Evolutionary conservation across 371 early-diverging fungal species (phyloP), one percentile per base, ranked within the genome.

Genomic region (Synchytrium microbalum): DNA sequence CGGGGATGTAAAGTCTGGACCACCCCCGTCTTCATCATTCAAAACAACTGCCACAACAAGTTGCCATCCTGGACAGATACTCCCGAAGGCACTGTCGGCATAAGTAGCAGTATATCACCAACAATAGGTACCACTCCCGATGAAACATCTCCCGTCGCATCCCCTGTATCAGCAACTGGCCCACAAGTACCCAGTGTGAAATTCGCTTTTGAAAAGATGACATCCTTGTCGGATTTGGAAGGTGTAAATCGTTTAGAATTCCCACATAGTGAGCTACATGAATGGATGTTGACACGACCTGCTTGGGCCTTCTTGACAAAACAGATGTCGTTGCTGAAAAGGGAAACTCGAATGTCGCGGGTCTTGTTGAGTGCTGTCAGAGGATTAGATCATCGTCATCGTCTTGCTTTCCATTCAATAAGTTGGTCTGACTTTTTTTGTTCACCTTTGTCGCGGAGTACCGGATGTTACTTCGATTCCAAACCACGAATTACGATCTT

Each of bases 251-350:
- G 59, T 1, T 58, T 28, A 27, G 62, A 62, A 59, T 64, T 64
- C 2, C 14, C 0, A 27, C 59, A 62, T 23, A 25, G 26, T 19
- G 62, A 62, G 32, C 29, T 62, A 5, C 59, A 28, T 14, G 14
- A 29, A 31, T 62, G 59, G 59, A 30, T 60, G 25, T 58, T 64
- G 57, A 26, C 64, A 1, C 62, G 65, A 2, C 62, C 62, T 1
- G 16, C 14, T 59, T 62, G 62, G 62, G 2, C 26, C 0, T 24
- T 8, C 28, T 16, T 62, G 13, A 26, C 28, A 1, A 62, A 62
- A 31, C 62, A 62, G 14, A 27, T 62, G 1, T 14, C 60, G 1
- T 59, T 62, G 19, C 64, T 64, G 27, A 62, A 62, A 19, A 62
- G 59, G 64, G 64, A 57, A 62, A 30, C 64, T 60, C 28, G 28